Base-by-base conservation (phyloP, 2,329 filamentous ascomycete species). In the Botrytis galanthina region DNA sequence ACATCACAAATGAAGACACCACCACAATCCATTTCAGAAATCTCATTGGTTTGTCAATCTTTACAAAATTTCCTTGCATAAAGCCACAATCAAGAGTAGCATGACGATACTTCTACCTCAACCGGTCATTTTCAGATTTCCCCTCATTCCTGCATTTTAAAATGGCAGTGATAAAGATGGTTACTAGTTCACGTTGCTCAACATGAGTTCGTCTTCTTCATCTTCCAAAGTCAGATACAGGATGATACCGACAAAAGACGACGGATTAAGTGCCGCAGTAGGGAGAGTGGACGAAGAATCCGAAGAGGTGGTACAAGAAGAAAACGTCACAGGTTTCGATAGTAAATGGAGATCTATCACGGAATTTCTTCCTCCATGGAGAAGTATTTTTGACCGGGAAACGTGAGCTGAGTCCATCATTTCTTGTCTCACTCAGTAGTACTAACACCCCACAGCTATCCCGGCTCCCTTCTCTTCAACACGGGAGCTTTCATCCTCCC, bases 391-490 rank as follows among this genome's bases (percentile, higher is more conserved):
- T 22, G 32, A 37, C 29, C 29, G 68, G 35, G 32, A 29, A 64
- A 51, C 44, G 63, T 67, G 44, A 14, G 57, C 29, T 71, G 42
- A 32, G 18, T 26, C 9, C 20, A 18, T 35, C 16, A n/a, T 62
- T 0, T n/a, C 64, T 20, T 8, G 22, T 29, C 37, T 67, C 46
- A 7, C 7, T 26, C 44, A 51, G 12, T 20, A 51, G 42, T n/a
- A 29, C 42, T 51, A 26, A 71, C n/a, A 54, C 14, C 16, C n/a
- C 37, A 20, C 39, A 84, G 83, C 54, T 92, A 91, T 78, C 74
- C 78, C 0, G 89, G 89, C 0, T 87, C 89, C 0, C 82, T 93
- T 0, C 71, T 87, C 22, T 91, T 92, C 83, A 93, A 93, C 77
- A 73, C 89, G 16, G 84, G 80, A 64, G 84, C 90, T 1, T 92